Percentiles rank a stretch among this genome's conserved stretches.
Conservation (phyloP, 345 rosid species). For the Eucalyptus melliodora region DNA sequence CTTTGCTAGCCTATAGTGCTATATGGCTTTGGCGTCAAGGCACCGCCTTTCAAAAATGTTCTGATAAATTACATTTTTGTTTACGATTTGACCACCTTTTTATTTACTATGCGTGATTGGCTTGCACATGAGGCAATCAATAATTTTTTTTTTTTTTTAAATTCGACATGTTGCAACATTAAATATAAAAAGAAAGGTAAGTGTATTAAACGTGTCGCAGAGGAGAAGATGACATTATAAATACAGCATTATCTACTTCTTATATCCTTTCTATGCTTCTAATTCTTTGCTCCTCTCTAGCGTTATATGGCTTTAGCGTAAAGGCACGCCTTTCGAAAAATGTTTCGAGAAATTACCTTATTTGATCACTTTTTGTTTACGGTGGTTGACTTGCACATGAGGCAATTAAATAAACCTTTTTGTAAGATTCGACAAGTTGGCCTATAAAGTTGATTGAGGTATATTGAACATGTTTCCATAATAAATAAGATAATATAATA, state of each 20-base stretch:
- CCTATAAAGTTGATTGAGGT: not conserved
- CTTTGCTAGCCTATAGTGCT: not conserved
- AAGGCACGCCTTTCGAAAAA: not conserved
- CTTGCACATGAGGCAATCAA: not conserved
- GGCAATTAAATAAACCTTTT: not conserved
- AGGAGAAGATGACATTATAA: not conserved
- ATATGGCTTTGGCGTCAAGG: fast-evolving
- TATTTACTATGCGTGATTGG: fast-evolving
- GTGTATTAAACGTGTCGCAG: not conserved
- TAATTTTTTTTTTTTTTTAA: not conserved
- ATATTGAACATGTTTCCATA: not conserved
- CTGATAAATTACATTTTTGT: fast-evolving
- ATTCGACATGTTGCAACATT: not conserved
- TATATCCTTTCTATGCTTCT: not conserved
- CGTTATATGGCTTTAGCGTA: not conserved
- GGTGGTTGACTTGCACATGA: not conserved
- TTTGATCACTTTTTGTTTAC: too few species aligned
- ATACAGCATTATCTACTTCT: not conserved
- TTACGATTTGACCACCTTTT: not conserved
- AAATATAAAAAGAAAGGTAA: not conserved
- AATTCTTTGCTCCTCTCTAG: not conserved
- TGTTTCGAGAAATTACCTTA: not conserved
- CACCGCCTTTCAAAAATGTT: not conserved
- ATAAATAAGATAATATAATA: not conserved
- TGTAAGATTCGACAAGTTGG: not conserved